Evolutionary conservation across 768 basidiomycete species (phyloP), one percentile per base, ranked within the genome.

Genomic region (Pulveroboletus frians): DNA sequence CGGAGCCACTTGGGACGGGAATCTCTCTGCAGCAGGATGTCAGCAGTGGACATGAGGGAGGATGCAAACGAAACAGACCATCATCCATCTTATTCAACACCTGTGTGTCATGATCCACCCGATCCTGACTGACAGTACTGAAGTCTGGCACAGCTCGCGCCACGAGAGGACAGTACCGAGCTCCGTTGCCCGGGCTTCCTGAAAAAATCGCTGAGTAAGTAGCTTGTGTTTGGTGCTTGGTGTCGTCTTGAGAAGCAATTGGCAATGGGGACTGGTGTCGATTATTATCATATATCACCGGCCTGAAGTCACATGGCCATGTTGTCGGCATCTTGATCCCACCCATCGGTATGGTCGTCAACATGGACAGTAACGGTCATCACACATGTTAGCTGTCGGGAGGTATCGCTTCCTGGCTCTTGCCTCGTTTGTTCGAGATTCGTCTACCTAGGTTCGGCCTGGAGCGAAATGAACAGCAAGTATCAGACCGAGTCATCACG

Each of bases 1-100:
- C 53, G 29, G 36, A 55, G 31, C 20, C n/a, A 29, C 50, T 52
- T 42, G 17, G 37, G 50, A 52, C 49, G 49, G 51, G 9, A 40
- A 20, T 11, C 13, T 55, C 43, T 41, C 51, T 53, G 39, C 11
- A 13, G 13, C 29, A 6, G 3, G n/a, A 11, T 29, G 17, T 53
- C 11, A 46, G 17, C 21, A 23, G n/a, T 5, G 20, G 14, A 32
- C n/a, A 5, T 9, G 3, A 26, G 26, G 23, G 13, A n/a, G 9
- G 8, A 23, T 3, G 5, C 18, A 20, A 6, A 15, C 3, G 15
- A 40, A 30, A 53, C 23, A 9, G 14, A 53, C 52, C 52, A 32
- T 52, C 41, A 37, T 43, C 50, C 51, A 42, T 37, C 39, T 44
- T 4, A 51, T 52, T 32, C 3, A 23, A 13, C 3, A 13, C 8